A percentile compares a stretch with the other conserved stretches of the same genome.
Conservation (phyloP, 2,329 filamentous ascomycete genomes). For the Fusarium sp. region DNA sequence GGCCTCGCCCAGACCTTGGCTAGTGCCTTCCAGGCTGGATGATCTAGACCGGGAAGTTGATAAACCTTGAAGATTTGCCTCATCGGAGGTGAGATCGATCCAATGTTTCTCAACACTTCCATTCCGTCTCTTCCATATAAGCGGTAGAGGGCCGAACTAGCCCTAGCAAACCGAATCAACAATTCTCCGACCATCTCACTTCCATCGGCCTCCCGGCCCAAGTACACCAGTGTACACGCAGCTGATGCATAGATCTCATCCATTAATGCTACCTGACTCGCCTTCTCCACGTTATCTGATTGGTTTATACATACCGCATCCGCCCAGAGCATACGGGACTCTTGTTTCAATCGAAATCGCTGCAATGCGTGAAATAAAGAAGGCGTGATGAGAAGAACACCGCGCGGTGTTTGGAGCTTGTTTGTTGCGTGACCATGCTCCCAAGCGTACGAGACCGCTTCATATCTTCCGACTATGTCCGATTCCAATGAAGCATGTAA, state of each 20-base stretch:
- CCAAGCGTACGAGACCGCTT: neutral
- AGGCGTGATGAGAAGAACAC: neutral
- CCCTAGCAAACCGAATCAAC: accelerated
- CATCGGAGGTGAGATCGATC: too few relatives aligned
- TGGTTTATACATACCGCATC: neutral
- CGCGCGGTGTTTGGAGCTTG: neutral
- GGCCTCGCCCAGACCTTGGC: neutral
- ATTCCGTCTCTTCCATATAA: neutral
- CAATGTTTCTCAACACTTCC: accelerated
- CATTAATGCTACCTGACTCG: neutral
- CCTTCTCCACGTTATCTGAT: neutral
- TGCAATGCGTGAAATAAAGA: neutral
- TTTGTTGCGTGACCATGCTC: neutral
- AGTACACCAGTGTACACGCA: neutral
- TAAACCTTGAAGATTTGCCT: accelerated
- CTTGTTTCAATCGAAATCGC: neutral
- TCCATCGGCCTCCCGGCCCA: neutral
- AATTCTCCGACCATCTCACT: accelerated
- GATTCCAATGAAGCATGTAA: neutral
- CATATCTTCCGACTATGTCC: accelerated
- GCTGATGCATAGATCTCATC: neutral
- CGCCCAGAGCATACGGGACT: accelerated
- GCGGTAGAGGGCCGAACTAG: accelerated
- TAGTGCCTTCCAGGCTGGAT: neutral
- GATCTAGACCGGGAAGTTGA: accelerated